Percentiles rank a stretch among this genome's conserved stretches.
phyloP scores from a whole-genome alignment of 805 yeast genomes.

The Zygoascus biomembranicola region DNA sequence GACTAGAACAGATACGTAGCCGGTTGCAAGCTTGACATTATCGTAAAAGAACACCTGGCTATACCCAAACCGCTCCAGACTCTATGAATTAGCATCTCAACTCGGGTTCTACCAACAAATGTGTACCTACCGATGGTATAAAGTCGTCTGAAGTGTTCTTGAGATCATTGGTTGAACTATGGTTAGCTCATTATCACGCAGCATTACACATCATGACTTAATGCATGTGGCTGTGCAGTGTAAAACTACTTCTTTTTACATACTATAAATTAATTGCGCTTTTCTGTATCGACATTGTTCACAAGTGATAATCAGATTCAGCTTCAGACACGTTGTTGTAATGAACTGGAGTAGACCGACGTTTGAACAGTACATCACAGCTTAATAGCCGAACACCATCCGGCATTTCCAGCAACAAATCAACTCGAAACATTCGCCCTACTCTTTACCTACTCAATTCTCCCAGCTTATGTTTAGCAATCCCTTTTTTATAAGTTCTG shows the following conservation, averaged over 20 bases:
- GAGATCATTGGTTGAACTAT: conserved; percentile 24
- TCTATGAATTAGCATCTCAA: conserved; percentile 6
- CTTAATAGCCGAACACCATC: no score
- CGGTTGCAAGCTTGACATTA: conserved; percentile 24
- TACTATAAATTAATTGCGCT: conserved; percentile 16
- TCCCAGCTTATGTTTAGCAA: no score
- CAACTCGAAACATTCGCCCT: no score
- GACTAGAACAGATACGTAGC: conserved; percentile 24
- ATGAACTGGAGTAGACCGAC: no score
- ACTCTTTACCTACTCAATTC: no score
- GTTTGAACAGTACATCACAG: no score
- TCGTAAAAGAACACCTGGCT: conserved; percentile 17
- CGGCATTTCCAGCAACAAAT: no score
- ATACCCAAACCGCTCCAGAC: conserved; percentile 21
- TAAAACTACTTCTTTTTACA: conserved; percentile 1
- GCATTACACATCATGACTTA: no score
- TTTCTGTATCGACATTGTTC: conserved; percentile 9
- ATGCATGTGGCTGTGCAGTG: neutral
- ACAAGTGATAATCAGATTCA: no score
- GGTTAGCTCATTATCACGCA: neutral
- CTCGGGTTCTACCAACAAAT: no score
- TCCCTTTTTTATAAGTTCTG: no score
- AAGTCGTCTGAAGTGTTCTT: conserved; percentile 27
- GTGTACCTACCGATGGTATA: conserved; percentile 18
- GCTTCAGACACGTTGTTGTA: no score